phyloP scores from a whole-genome alignment of 495 filamentous ascomycete genomes.

The Xylaria venustula region DNA sequence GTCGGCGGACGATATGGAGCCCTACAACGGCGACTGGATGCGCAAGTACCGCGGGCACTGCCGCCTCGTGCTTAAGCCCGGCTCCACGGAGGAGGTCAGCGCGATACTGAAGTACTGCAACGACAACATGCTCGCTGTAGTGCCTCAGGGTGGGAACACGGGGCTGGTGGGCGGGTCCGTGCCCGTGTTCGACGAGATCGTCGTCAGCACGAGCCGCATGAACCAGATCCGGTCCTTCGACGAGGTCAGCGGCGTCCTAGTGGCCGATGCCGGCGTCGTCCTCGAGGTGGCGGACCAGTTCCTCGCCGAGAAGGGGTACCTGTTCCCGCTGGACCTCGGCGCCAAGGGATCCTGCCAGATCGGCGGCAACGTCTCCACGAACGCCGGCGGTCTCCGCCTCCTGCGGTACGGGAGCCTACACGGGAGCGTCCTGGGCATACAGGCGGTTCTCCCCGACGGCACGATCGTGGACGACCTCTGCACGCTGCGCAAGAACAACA shows the following conservation, averaged over 20 bases:
- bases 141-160: constrained; percentile 97
- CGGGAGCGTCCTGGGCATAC: constrained; percentile 86
- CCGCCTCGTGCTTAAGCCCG: constrained; percentile 81
- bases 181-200: constrained; percentile 96
- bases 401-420: constrained; percentile 93
- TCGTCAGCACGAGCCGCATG: constrained; percentile 85
- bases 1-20: constrained; percentile 71
- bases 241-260: constrained; percentile 84
- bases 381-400: constrained; percentile 87
- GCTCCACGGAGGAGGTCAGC: constrained; percentile 78
- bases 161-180: constrained; percentile 93
- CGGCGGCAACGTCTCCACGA: constrained; percentile 97
- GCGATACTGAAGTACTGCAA: constrained; percentile 91
- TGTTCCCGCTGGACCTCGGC: constrained; percentile 93
- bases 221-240: constrained; percentile 90
- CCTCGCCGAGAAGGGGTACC: constrained; percentile 71
- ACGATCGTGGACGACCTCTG: constrained; percentile 86
- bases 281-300: constrained; percentile 84
- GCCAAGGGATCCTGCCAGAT: constrained; percentile 98
- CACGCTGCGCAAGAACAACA: constrained; percentile 94
- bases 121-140: constrained; percentile 82
- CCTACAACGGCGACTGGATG: constrained; percentile 99
- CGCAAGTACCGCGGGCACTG: constrained; percentile 93
- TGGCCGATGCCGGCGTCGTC: constrained; percentile 87
- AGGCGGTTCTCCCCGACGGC: constrained; percentile 89